Evolutionary conservation across 192 early-diverging fungal genomes (phyloP).

Genomic region (Martensiomyces pterosporus): DNA sequence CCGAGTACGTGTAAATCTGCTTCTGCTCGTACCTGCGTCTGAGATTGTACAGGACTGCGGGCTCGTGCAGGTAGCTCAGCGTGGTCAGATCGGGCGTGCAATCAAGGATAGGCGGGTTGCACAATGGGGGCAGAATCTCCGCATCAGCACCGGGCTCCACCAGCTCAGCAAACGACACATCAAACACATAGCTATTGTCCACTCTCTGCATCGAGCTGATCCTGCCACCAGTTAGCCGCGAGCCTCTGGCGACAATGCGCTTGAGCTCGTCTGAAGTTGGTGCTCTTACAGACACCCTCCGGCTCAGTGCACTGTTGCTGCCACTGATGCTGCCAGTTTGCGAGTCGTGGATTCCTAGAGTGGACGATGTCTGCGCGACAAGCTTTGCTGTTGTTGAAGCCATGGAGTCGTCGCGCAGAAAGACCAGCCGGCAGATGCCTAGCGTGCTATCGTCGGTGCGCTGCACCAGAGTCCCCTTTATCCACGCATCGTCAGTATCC

Average conservation of each 20-base stretch:
- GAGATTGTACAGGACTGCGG: conserved; percentile 90
- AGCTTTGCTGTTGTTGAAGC: conserved; percentile 33
- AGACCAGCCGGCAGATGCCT: conserved; percentile 40
- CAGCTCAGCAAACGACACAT: conserved; percentile 40
- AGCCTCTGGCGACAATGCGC: conserved; percentile 35
- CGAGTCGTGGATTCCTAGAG: conserved; percentile 3
- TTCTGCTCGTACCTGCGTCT: conserved; percentile 82
- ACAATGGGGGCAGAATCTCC: conserved; percentile 73
- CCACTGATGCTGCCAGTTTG: neutral
- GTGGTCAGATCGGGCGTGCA: conserved; percentile 85
- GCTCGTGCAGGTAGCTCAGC: conserved; percentile 92
- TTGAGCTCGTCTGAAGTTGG: conserved; percentile 35
- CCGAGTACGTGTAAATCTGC: conserved; percentile 98
- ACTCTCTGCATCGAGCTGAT: conserved; percentile 32
- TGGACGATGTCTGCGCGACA: conserved; percentile 28
- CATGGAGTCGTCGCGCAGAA: conserved; percentile 33
- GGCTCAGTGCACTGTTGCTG: neutral
- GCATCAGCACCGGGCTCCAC: conserved; percentile 35
- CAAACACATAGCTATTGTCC: conserved; percentile 30
- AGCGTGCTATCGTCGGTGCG: conserved; percentile 32
- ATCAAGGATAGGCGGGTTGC: conserved; percentile 90
- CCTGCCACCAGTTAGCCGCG: conserved; percentile 45
- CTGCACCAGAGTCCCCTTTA: conserved; percentile 57
- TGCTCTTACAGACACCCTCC: conserved; percentile 20
- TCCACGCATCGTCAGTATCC: conserved; percentile 82